A percentile compares a stretch with the other conserved stretches of the same genome.
phyloP scores from a whole-genome alignment of 164 flowering plant genomes.

The Umbilicus rupestris region DNA sequence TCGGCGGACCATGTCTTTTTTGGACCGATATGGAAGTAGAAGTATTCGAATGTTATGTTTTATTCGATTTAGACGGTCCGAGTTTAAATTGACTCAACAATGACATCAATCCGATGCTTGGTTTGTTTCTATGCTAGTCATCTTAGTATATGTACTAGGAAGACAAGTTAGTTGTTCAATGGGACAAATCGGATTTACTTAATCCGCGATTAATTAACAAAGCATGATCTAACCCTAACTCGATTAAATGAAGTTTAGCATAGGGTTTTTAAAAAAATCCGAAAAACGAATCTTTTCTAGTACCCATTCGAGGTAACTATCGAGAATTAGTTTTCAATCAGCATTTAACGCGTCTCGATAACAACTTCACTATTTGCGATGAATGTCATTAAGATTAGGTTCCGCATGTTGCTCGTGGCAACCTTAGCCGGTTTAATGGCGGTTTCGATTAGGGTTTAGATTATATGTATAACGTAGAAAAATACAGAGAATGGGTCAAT shows the following conservation, averaged over 20 bases:
- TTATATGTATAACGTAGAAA: not conserved
- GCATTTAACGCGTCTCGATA: too few relatives aligned
- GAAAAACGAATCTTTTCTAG: too few relatives aligned
- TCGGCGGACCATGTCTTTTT: not conserved
- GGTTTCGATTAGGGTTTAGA: not conserved
- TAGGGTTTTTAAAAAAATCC: too few relatives aligned
- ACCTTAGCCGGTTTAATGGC: not conserved
- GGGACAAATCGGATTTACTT: not conserved
- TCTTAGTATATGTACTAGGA: not conserved
- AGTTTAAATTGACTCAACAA: not conserved
- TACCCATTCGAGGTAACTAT: too few relatives aligned
- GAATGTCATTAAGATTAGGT: too few relatives aligned
- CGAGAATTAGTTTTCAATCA: too few relatives aligned
- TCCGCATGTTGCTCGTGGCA: not conserved
- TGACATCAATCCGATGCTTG: not conserved
- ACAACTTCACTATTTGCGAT: too few relatives aligned
- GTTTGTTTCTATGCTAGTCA: not conserved
- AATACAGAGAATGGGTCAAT: not conserved
- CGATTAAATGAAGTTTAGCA: too few relatives aligned
- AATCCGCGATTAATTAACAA: not conserved
- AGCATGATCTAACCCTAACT: too few relatives aligned
- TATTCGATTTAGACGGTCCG: not conserved
- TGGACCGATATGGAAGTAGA: not conserved
- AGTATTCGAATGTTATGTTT: not conserved
- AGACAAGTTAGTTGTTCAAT: slow-evolving; percentile 5